These are phyloP conservation scores for Aspergillus ibericus DNA, from an alignment of 2,329 filamentous ascomycete species.

Conservation along the genomic window DNA sequence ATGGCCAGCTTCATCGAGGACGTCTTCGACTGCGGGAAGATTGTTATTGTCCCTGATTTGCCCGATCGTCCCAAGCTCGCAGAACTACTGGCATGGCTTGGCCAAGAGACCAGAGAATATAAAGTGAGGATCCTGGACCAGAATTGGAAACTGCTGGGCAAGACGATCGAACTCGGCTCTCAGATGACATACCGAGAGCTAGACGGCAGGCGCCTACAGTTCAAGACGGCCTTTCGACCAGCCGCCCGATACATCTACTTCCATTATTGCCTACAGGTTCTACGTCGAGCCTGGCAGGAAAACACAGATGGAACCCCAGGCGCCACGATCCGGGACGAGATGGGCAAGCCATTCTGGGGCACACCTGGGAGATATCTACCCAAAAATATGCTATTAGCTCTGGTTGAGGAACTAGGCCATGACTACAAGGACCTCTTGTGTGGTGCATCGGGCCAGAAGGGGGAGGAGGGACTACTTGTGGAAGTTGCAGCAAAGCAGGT, in stretches of 20 bases:
- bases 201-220: slow-evolving; percentile 7
- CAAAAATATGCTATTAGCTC: slow-evolving; percentile 2
- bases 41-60: slow-evolving; percentile 17
- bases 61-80: neutral
- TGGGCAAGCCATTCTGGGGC: slow-evolving; percentile 3
- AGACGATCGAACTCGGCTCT: too few species aligned
- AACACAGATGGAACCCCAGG: neutral
- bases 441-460: neutral
- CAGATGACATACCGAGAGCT: neutral
- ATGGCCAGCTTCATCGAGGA: slow-evolving; percentile 3
- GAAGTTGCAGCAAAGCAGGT: neutral
- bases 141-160: neutral
- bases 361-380: slow-evolving; percentile 2
- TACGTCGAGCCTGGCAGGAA: slow-evolving; percentile 17
- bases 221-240: slow-evolving; percentile 12
- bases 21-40: slow-evolving; percentile 8
- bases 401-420: slow-evolving; percentile 6
- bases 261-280: slow-evolving; percentile 22
- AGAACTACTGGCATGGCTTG: neutral
- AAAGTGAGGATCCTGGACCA: neutral
- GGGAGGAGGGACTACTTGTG: neutral
- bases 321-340: neutral
- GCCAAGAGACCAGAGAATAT: neutral
- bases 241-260: slow-evolving; percentile 21
- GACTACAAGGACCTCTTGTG: neutral